phyloP scores from a whole-genome alignment of 108 stramenopile genomes.

The Mediolabrus comicus region DNA sequence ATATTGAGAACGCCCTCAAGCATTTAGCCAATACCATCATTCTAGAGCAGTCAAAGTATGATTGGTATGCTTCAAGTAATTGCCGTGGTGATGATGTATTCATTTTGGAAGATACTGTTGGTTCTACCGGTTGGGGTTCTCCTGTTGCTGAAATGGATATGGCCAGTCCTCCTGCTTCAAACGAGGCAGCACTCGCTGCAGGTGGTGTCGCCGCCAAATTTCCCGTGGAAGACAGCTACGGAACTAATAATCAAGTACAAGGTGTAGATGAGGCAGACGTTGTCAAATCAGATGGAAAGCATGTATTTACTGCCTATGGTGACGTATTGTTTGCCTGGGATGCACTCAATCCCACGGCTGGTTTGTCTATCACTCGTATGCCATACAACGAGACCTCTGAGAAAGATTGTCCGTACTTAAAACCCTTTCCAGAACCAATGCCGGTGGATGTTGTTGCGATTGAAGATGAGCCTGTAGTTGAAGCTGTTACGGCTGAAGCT shows the following conservation, averaged over 20 bases:
- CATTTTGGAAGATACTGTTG: not conserved
- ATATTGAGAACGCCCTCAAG: slow-evolving; percentile 42
- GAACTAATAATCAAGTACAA: slow-evolving; percentile 49
- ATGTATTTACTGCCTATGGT: slow-evolving; percentile 42
- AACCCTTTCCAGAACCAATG: not conserved
- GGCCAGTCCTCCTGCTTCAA: too few relatives aligned
- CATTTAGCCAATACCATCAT: slow-evolving; percentile 44
- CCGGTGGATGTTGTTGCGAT: not conserved
- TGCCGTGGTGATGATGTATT: slow-evolving; percentile 10
- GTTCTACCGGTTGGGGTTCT: too few relatives aligned
- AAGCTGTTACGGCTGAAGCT: not conserved
- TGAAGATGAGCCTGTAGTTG: not conserved
- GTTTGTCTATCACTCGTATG: slow-evolving; percentile 34
- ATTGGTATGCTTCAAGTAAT: not conserved
- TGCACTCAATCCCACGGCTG: slow-evolving; percentile 5
- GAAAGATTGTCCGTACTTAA: slow-evolving; percentile 1
- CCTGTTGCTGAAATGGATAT: too few relatives aligned
- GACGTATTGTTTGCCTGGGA: slow-evolving; percentile 26
- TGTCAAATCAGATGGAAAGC: slow-evolving; percentile 48
- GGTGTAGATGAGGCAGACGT: slow-evolving; percentile 54
- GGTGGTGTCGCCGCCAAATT: not conserved
- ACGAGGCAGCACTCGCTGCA: not conserved
- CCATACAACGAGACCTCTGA: slow-evolving; percentile 31
- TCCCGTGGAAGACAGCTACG: slow-evolving; percentile 27
- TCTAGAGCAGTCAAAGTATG: slow-evolving; percentile 10